Percentiles rank a stretch among this genome's conserved stretches.
These are phyloP conservation scores for Lagenidium sp. DNA, from an alignment of 352 stramenopile species.

Conservation along the genomic window DNA sequence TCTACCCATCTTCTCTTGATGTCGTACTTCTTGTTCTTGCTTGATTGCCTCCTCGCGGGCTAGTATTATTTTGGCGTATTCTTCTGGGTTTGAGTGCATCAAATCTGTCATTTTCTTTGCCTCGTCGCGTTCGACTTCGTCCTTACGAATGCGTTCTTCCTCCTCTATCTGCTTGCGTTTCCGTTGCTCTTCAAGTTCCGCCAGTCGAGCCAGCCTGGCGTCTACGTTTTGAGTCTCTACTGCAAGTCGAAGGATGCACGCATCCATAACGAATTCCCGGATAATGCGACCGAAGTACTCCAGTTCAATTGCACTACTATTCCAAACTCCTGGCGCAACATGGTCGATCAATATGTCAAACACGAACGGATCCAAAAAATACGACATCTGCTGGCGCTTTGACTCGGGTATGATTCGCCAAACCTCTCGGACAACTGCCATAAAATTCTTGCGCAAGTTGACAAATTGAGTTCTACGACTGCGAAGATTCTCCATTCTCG, in stretches of 20 bases:
- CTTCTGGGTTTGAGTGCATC: conserved; percentile 21
- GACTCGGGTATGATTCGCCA: conserved; percentile 45
- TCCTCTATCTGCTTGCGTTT: conserved; percentile 4
- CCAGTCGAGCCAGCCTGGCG: conserved; percentile 6
- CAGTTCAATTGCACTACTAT: conserved; percentile 35
- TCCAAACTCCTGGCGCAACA: conserved; percentile 23
- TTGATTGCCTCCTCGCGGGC: conserved; percentile 20
- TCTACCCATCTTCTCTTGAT: conserved; percentile 26
- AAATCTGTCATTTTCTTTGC: conserved; percentile 23
- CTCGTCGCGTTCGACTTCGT: conserved; percentile 16
- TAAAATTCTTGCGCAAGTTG: conserved; percentile 30
- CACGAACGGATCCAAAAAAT: conserved; percentile 57
- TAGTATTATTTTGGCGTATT: conserved; percentile 31
- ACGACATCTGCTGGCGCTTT: conserved; percentile 34
- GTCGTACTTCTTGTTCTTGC: conserved; percentile 20
- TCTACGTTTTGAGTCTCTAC: conserved; percentile 38
- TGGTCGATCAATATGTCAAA: conserved; percentile 44
- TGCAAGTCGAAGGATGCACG: conserved; percentile 38
- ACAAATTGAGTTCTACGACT: conserved; percentile 31
- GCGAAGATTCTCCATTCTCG: conserved; percentile 60
- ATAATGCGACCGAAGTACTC: conserved; percentile 43
- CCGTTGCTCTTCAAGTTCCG: conserved; percentile 6
- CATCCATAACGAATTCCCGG: conserved; percentile 47
- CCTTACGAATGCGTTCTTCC: conserved; percentile 8
- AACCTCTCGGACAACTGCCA: conserved; percentile 35